Conservation (phyloP, 2,329 filamentous ascomycete genomes). For the Fusarium concolor region DNA sequence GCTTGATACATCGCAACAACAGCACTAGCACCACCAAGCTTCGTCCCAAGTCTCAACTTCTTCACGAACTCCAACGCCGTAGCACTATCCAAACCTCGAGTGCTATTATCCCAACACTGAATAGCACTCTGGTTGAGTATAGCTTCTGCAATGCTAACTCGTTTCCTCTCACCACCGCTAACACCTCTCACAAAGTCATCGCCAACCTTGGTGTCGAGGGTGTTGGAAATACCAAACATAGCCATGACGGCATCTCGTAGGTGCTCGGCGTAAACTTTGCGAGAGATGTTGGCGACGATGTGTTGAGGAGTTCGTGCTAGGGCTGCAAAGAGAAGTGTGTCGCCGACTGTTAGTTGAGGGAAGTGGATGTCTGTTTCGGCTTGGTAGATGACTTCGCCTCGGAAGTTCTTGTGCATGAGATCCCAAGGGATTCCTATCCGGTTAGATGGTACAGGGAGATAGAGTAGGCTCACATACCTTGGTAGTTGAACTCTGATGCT, state of each 20-base stretch:
- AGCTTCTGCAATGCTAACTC: slow-evolving; percentile 54
- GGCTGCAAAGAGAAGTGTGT: slow-evolving; percentile 80
- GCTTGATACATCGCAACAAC: slow-evolving; percentile 75
- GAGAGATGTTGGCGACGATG: slow-evolving; percentile 59
- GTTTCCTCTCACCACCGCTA: slow-evolving; percentile 63
- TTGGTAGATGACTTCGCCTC: slow-evolving; percentile 85
- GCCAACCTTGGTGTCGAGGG: slow-evolving; percentile 74
- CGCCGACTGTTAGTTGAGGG: slow-evolving; percentile 77
- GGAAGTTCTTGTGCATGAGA: slow-evolving; percentile 49
- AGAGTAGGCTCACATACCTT: slow-evolving; percentile 57
- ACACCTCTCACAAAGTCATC: slow-evolving; percentile 74
- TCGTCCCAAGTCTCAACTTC: slow-evolving; percentile 68
- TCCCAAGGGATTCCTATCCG: slow-evolving; percentile 32
- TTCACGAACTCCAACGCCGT: slow-evolving; percentile 74
- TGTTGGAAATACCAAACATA: slow-evolving; percentile 76
- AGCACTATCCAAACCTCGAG: slow-evolving; percentile 71
- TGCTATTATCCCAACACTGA: slow-evolving; percentile 79
- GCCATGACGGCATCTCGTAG: slow-evolving; percentile 78
- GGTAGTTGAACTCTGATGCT: slow-evolving; percentile 80
- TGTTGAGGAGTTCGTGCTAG: slow-evolving; percentile 71
- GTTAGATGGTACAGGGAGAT: rapidly evolving
- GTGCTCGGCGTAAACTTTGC: slow-evolving; percentile 66
- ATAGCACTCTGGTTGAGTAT: slow-evolving; percentile 55
- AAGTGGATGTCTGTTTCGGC: slow-evolving; percentile 85
- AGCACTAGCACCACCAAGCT: slow-evolving; percentile 68